Conservation (phyloP, 257 asterid species). For the Echites panduratus region DNA sequence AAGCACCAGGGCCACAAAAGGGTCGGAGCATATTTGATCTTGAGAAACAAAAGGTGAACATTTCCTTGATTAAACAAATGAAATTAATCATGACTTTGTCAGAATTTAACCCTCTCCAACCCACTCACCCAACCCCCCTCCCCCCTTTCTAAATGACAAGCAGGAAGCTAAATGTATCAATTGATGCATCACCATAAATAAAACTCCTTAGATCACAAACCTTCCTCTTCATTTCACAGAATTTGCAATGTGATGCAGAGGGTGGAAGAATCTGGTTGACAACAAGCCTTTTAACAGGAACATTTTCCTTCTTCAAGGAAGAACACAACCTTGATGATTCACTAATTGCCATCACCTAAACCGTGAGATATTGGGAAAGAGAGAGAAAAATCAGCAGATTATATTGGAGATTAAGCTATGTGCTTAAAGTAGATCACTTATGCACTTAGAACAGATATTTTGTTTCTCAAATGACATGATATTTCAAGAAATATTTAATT, state of each 20-base stretch:
- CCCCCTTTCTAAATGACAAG: no score
- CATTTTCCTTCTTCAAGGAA: conserved; percentile 77
- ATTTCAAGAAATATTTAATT: background rate
- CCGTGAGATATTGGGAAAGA: background rate
- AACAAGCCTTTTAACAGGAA: conserved; percentile 88
- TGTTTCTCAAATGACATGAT: background rate
- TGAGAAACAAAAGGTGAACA: background rate
- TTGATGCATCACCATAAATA: background rate
- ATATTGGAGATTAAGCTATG: background rate
- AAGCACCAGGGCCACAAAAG: background rate
- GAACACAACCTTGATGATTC: conserved; percentile 94
- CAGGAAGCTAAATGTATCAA: background rate
- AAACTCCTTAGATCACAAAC: conserved; percentile 27
- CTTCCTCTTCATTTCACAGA: conserved; percentile 92
- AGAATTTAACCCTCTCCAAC: no score
- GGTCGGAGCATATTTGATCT: background rate
- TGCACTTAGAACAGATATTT: no score
- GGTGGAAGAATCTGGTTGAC: conserved; percentile 90
- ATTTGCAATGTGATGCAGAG: conserved; percentile 90
- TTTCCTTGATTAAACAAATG: background rate
- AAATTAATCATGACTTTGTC: background rate
- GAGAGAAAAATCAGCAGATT: background rate
- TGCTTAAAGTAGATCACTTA: background rate
- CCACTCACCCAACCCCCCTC: no score
- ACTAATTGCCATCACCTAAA: conserved; percentile 91